A percentile compares a stretch with the other conserved stretches of the same genome.
These are phyloP conservation scores for Geotrichum aggregatum DNA, from an alignment of 1,139 yeast species.

Conservation along the genomic window DNA sequence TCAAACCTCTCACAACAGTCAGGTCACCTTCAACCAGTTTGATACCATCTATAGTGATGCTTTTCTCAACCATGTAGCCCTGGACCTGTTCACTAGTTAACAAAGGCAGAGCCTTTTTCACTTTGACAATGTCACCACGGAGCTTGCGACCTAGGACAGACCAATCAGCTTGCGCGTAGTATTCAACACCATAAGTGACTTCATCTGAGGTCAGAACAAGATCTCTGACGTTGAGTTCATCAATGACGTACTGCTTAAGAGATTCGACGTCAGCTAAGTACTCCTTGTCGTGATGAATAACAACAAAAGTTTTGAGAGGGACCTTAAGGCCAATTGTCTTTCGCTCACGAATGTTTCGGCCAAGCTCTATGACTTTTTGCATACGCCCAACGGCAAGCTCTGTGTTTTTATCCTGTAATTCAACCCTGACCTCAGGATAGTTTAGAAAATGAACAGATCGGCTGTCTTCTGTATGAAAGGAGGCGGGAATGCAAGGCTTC, in stretches of 20 bases:
- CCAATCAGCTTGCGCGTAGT: constrained; percentile 97
- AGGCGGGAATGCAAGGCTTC: constrained; percentile 55
- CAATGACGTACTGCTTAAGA: constrained; percentile 72
- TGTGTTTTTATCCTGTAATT: constrained; percentile 72
- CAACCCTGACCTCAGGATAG: constrained; percentile 83
- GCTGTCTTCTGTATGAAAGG: constrained; percentile 48
- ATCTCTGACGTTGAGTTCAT: constrained; percentile 90
- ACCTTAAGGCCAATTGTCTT: constrained; percentile 89
- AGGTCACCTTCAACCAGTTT: constrained; percentile 82
- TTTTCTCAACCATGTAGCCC: constrained; percentile 65
- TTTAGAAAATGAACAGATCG: constrained; percentile 90
- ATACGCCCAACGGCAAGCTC: constrained; percentile 77
- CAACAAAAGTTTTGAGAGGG: constrained; percentile 84
- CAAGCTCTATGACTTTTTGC: constrained; percentile 95
- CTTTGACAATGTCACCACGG: constrained; percentile 88
- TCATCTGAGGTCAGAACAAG: constrained; percentile 87
- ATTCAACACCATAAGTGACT: constrained; percentile 83
- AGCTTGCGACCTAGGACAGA: constrained; percentile 95
- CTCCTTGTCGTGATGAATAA: constrained; percentile 70
- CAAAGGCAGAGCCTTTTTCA: constrained; percentile 85
- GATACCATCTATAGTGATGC: constrained; percentile 82
- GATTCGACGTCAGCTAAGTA: constrained; percentile 77
- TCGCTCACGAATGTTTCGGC: constrained; percentile 95
- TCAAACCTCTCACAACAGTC: constrained; percentile 83
- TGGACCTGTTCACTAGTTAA: constrained; percentile 81